Evolutionary conservation across 176 grass and related monocot species (phyloP), one percentile per base, ranked within the genome.

Genomic region (Juncus inflexus): DNA sequence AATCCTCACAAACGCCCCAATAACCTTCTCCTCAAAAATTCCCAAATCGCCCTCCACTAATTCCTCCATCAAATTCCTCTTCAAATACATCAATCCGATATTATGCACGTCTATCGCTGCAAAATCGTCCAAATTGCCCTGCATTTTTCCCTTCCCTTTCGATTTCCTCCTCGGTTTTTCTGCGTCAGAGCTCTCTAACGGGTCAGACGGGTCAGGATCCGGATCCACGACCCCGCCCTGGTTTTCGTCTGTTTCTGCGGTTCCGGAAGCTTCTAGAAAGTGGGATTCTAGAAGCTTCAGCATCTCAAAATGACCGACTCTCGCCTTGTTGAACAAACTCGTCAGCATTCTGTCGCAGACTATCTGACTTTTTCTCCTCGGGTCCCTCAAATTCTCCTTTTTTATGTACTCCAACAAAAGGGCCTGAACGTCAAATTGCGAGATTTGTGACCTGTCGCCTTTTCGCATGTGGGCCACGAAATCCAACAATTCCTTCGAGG

Each of bases 1-100:
- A 82, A 99, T 94, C 75, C 95, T 99, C 52, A 99, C 95, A 94
- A 99, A 99, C 54, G 89, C 81, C 35, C 95, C 89, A 83, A 90
- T 49, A 52, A 94, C 86, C 77, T 94, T 94, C 19, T 90, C 86
- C 60, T 80, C 60, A 56, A 94, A 84, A 65, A 76, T 74, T 55
- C 81, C 85, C 62, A 42, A 67, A 65, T 99, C 89, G 67, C 72
- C 58, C 15, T 60, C 63, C 35, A 94, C 75, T 59, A 99, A 86
- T 55, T 94, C 89, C 80, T 99, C 95, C 83, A 99, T 87, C 82
- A 99, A 75, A 19, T 94, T 99, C 50, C 95, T 88, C 58, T 80
- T 83, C 35, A 99, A 59, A 63, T 94, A 99, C 65, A 94, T 76
- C 75, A 99, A 89, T 50, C 84, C 70, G 14, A 99, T 99, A 72